Evolutionary conservation across 306 rosid genomes (phyloP), one percentile per base, ranked within the genome.

Genomic region (Vigna unguiculata): DNA sequence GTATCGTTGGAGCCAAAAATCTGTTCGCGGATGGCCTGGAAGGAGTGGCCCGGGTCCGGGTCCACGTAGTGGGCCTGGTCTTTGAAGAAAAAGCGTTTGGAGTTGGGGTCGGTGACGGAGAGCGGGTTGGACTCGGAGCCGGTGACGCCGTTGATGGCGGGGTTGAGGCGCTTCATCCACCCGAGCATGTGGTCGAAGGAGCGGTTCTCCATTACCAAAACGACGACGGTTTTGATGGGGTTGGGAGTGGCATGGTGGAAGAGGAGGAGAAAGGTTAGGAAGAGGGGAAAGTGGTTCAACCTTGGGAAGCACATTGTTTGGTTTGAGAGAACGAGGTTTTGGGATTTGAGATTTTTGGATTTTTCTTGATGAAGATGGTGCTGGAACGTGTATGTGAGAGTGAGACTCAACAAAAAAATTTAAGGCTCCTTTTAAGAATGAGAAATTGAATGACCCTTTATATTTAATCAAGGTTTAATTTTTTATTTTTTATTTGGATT

Each of bases 131-230:
- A 88, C 63, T 94, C 92, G 0, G 85, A 83, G 13, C 98, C 98
- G 3, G 75, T 82, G 0, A 94, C 98, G 14, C 98, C 98, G 64
- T 92, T 78, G 70, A 94, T 94, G 51, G 72, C 65, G 2, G 96
- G 90, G 81, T 90, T 91, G 13, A 94, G 74, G 17, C 47, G 81
- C 83, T 94, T 94, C 97, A 94, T 94, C 98, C 98, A 94, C 0
- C 98, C 97, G 2, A 94, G 55, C 98, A 94, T 94, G 96, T 94
- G 98, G 76, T 94, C 96, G 78, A 94, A 94, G 43, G 97, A 94
- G 2, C 98, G 88, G 24, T 94, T 94, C 87, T 94, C 98, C 98
- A 92, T 94, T 0, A 92, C 96, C 17, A 94, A 14, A 30, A 94
- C 88, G 30, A 94, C 97, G 0, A 94, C 57, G 9, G 93, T 94